Base-by-base conservation (phyloP, 306 rosid species). In the Hippophae tibetana region DNA sequence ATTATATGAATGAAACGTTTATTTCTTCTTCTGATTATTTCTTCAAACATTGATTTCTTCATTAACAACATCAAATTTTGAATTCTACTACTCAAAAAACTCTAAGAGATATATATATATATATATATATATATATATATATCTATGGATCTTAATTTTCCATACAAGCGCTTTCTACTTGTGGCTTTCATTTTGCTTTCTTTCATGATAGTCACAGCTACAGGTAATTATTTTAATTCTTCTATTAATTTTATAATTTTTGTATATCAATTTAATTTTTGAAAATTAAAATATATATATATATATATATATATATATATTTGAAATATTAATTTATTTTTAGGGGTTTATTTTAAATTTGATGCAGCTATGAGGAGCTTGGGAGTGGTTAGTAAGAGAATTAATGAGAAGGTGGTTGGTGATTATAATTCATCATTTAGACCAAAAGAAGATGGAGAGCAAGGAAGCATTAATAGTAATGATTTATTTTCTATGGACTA, bases 401-500 rank as follows among this genome's bases (percentile, higher is more conserved):
- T 13, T 57, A 47, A 60, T 47, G 50, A 72, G 57, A 67, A 69
- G 74, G 64, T 31, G 27, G 67, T 50, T 64, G 78, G 68, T 57
- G 61, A 47, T 72, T 40, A 53, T 23, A 13, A 25, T 40, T 25
- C 52, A 43, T 13, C 56, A 54, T 13, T 12, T 52, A 7, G 11
- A 52, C 14, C 67, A 52, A 18, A 57, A 57, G 81, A 85, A 60
- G 75, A 76, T 6, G 76, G 55, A 47, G 67, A 61, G 25, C 45
- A 10, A n/a, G 79, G 76, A 7, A 69, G 38, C 3, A 31, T 31
- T 31, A 31, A 31, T 31, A 31, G 66, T 60, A 80, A 75, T 73
- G 86, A 79, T 51, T 76, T 85, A 56, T 73, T 84, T 61, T 69
- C 86, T 13, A 80, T 79, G 85, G 97, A 90, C 73, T 90, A 85